Percentiles rank a stretch among this genome's conserved stretches.
These are phyloP conservation scores for Pterocarpus santalinus DNA, from an alignment of 306 rosid genomes.

Conservation along the genomic window DNA sequence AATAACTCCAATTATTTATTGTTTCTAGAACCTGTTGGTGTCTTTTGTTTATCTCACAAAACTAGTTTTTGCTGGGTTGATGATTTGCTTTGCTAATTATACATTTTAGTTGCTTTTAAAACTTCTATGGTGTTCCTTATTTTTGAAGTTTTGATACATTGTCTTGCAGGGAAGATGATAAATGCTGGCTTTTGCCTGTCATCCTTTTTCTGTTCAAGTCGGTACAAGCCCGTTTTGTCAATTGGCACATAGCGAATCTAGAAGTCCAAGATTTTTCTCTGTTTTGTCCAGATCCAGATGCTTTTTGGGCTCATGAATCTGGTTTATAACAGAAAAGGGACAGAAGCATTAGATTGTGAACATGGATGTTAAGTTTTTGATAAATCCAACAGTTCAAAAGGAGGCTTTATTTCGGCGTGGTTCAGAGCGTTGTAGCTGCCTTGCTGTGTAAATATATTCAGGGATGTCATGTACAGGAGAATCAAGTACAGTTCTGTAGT, in stretches of 20 bases:
- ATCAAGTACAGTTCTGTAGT: conserved; percentile 56
- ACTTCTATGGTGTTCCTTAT: neutral
- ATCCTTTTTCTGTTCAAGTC: conserved; percentile 82
- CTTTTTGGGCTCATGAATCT: conserved; percentile 94
- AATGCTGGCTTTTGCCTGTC: conserved; percentile 94
- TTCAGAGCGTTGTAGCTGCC: conserved; percentile 43
- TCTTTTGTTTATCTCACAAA: neutral
- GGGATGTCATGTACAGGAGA: conserved; percentile 57
- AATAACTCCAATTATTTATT: conserved; percentile 12
- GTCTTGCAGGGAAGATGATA: conserved; percentile 83
- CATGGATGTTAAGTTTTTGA: conserved; percentile 38
- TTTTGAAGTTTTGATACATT: conserved; percentile 35
- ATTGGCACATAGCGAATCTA: conserved; percentile 93
- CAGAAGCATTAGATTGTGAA: conserved; percentile 39
- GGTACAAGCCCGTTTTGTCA: conserved; percentile 82
- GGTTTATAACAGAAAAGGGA: conserved; percentile 50
- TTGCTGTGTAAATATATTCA: conserved; percentile 62
- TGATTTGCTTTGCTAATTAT: conserved; percentile 22
- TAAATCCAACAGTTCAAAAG: conserved; percentile 23
- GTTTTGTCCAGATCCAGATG: conserved; percentile 88
- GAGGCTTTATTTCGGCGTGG: conserved; percentile 43
- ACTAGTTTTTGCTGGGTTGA: conserved; percentile 26
- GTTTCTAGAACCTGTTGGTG: neutral
- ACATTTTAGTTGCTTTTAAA: conserved; percentile 24
- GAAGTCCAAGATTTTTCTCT: conserved; percentile 87